Conservation (phyloP, 805 yeast genomes). For the Babjeviella inositovora region DNA sequence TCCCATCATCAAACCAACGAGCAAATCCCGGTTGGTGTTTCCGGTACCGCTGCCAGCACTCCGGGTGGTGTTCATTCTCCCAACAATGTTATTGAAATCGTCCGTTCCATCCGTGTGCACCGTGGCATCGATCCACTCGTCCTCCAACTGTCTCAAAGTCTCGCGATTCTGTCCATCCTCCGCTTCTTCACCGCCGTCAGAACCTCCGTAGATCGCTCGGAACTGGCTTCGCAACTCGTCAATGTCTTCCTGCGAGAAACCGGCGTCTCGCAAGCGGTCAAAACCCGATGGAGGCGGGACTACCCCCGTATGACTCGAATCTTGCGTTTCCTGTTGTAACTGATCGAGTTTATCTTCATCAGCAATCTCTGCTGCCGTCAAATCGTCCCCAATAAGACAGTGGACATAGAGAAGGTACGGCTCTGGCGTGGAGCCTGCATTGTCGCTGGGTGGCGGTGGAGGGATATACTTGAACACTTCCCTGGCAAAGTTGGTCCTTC, state of each 20-base stretch:
- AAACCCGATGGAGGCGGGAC: slow-evolving; percentile 67
- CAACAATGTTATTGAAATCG: slow-evolving; percentile 19
- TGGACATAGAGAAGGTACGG: slow-evolving; percentile 43
- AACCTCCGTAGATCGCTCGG: slow-evolving; percentile 43
- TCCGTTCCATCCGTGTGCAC: slow-evolving; percentile 34
- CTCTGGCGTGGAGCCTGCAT: slow-evolving; percentile 2
- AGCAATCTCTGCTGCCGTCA: slow-evolving; percentile 35
- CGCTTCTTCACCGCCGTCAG: slow-evolving; percentile 4
- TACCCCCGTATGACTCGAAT: too few relatives aligned
- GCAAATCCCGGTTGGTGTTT: slow-evolving; percentile 44
- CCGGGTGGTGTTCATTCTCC: slow-evolving; percentile 6
- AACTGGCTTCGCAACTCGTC: slow-evolving; percentile 62
- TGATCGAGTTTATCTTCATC: slow-evolving; percentile 45
- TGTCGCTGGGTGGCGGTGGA: slow-evolving; percentile 2
- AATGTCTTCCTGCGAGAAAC: slow-evolving; percentile 70
- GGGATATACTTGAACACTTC: slow-evolving; percentile 22
- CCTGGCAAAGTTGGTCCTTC: slow-evolving; percentile 32
- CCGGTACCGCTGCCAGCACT: slow-evolving; percentile 11
- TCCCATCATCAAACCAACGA: slow-evolving; percentile 61
- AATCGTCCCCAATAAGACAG: slow-evolving; percentile 60
- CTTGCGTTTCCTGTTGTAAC: slow-evolving; percentile 26
- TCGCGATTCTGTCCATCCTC: slow-evolving; percentile 13
- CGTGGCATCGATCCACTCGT: slow-evolving; percentile 77
- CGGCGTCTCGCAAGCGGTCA: slow-evolving; percentile 70
- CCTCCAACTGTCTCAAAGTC: slow-evolving; percentile 53